phyloP scores from a whole-genome alignment of 2,329 filamentous ascomycete species.

The Rasamsonia emersonii region DNA sequence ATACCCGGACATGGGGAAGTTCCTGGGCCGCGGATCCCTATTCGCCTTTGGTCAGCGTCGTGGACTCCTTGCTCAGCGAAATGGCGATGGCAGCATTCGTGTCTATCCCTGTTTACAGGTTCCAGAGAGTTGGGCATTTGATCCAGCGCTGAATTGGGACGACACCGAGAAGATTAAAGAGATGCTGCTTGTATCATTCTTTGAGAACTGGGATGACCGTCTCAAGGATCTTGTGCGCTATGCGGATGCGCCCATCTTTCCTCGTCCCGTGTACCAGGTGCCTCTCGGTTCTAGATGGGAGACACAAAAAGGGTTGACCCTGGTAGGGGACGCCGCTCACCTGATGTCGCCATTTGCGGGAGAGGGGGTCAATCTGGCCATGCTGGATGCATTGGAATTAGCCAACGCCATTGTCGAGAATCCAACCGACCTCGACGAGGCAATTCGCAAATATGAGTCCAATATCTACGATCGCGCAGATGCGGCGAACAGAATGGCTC shows the following conservation, averaged over 20 bases:
- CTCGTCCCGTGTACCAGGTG: conserved; percentile 4
- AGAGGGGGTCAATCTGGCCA: conserved; percentile 13
- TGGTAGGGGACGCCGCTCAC: conserved; percentile 4
- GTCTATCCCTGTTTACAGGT: conserved; percentile 30
- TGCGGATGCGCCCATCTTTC: conserved; percentile 30
- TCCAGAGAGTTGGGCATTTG: conserved; percentile 31
- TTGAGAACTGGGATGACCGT: conserved; percentile 35
- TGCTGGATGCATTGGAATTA: conserved; percentile 11
- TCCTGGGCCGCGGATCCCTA: conserved; percentile 3
- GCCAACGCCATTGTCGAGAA: conserved; percentile 3
- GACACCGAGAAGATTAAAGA: conserved; percentile 33
- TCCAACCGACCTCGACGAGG: no score
- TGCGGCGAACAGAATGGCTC: no score
- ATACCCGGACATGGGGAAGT: neutral
- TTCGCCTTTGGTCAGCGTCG: conserved; percentile 2
- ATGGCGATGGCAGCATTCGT: conserved; percentile 43
- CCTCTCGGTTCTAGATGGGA: conserved; percentile 2
- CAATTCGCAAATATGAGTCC: no score
- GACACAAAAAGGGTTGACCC: conserved; percentile 2
- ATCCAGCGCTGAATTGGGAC: conserved; percentile 38
- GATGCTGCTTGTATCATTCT: conserved; percentile 30
- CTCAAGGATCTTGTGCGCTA: conserved; percentile 37
- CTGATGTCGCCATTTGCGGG: conserved; percentile 13
- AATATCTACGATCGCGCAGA: no score
- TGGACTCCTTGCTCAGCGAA: conserved; percentile 34